Evolutionary conservation across 108 stramenopile genomes (phyloP).

Genomic region (Nitzschia sp.): DNA sequence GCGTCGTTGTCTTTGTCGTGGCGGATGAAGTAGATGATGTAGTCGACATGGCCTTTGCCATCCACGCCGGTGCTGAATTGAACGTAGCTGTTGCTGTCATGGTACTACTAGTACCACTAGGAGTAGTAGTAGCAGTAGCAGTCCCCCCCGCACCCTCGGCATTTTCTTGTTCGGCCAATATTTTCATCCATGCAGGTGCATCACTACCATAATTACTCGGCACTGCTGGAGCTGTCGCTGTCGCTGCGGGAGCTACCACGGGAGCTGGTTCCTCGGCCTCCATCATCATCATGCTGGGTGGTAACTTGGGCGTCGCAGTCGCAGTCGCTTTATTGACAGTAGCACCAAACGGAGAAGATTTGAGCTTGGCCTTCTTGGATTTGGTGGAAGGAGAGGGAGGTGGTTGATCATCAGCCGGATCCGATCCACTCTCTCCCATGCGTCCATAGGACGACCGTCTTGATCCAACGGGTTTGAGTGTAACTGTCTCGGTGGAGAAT

Average conservation of each 20-base stretch:
- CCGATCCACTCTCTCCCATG: not conserved
- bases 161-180: constrained; percentile 6
- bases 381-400: constrained; percentile 2
- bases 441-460: not conserved
- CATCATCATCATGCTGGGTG: not conserved
- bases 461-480: constrained; percentile 5
- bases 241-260: not conserved
- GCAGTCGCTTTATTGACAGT: not conserved
- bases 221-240: not conserved
- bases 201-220: not conserved
- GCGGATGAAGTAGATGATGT: not conserved
- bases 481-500: not conserved
- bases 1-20: not conserved
- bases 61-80: not conserved
- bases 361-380: not conserved
- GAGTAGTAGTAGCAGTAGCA: not conserved
- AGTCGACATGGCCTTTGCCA: not conserved
- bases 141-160: not conserved
- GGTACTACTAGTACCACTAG: not conserved
- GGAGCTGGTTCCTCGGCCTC: not conserved
- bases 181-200: constrained; percentile 7
- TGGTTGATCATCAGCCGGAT: constrained; percentile 1
- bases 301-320: not conserved
- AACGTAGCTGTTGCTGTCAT: not conserved
- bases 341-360: not conserved